phyloP scores from a whole-genome alignment of 257 asterid species.

The Solanum paucissectum region DNA sequence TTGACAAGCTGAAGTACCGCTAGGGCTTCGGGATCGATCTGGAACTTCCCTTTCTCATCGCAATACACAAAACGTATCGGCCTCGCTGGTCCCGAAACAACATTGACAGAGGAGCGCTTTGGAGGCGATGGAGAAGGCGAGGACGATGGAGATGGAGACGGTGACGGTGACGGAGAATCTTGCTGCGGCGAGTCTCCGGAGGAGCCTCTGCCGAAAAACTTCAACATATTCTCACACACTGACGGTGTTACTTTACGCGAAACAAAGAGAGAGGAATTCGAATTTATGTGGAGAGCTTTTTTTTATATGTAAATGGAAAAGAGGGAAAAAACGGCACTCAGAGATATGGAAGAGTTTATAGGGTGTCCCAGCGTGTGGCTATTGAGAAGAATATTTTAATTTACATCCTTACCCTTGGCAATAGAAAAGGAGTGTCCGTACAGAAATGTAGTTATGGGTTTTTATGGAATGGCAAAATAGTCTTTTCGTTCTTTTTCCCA shows the following conservation, averaged over 20 bases:
- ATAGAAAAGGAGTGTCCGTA: not conserved
- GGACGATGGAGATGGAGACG: constrained; percentile 12
- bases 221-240: constrained; percentile 29
- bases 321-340: not conserved
- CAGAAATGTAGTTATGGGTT: not conserved
- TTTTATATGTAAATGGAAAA: not conserved
- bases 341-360: not conserved
- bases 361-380: not conserved
- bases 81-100: constrained; percentile 67
- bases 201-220: constrained; percentile 34
- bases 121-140: constrained; percentile 35
- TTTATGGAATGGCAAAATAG: not conserved
- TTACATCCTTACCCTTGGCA: not conserved
- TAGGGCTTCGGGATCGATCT: constrained; percentile 92
- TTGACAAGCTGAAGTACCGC: constrained; percentile 87
- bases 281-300: not conserved
- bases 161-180: constrained; percentile 3
- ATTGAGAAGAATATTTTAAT: not conserved
- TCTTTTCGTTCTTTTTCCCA: not conserved
- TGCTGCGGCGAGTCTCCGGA: constrained; percentile 45
- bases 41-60: constrained; percentile 83
- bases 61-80: constrained; percentile 86
- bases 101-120: constrained; percentile 17
- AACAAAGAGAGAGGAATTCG: not conserved
- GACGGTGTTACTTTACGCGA: not conserved